phyloP scores from a whole-genome alignment of 768 basidiomycete species.

The Lentinula boryana region DNA sequence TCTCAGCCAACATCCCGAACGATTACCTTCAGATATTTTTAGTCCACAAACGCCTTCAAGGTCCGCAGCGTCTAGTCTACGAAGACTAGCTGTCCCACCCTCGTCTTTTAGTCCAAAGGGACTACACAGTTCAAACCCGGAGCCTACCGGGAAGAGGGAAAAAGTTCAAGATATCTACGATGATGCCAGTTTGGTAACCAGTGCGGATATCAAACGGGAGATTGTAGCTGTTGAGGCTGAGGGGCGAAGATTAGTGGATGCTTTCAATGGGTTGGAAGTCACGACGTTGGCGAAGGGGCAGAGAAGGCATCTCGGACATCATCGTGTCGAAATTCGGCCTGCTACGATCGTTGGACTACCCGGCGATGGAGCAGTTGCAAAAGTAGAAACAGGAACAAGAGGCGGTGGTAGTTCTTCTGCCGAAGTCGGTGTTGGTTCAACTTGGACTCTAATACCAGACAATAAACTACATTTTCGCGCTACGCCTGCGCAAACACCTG shows the following conservation, averaged over 20 bases:
- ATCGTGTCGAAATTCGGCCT: not conserved
- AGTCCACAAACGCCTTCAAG: conserved; percentile 30
- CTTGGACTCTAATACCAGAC: conserved; percentile 31
- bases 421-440: conserved; percentile 12
- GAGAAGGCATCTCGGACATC: conserved; percentile 6
- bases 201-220: conserved; percentile 58
- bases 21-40: conserved; percentile 22
- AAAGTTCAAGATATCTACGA: conserved; percentile 38
- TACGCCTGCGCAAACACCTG: not conserved
- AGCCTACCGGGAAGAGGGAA: conserved; percentile 23
- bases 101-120: conserved; percentile 45
- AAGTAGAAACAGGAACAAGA: conserved; percentile 10
- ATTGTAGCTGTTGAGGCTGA: conserved; percentile 69
- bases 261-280: conserved; percentile 75
- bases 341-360: conserved; percentile 11
- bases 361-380: not conserved
- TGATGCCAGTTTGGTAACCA: conserved; percentile 53
- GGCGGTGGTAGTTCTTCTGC: conserved; percentile 15
- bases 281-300: conserved; percentile 53
- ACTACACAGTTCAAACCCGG: conserved; percentile 26
- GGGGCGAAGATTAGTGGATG: conserved; percentile 64
- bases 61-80: conserved; percentile 38
- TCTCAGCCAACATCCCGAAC: conserved; percentile 15
- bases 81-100: conserved; percentile 48
- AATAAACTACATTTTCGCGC: conserved; percentile 27